Evolutionary conservation across 768 basidiomycete species (phyloP).

Genomic region (Lepiota subincarnata): DNA sequence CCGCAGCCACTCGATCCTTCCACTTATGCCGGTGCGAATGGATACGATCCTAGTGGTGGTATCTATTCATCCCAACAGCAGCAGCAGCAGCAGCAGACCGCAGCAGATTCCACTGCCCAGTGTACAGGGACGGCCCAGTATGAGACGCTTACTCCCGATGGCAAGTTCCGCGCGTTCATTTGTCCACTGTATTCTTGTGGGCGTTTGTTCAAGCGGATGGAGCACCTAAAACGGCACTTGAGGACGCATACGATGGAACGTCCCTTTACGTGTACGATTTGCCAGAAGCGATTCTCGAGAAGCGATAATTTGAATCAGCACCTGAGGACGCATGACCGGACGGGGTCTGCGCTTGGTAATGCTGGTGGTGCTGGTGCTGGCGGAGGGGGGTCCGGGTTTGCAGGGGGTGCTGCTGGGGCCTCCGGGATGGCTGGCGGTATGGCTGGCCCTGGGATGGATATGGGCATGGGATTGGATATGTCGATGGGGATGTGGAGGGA

Average conservation of each 20-base stretch:
- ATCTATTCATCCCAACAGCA: background rate
- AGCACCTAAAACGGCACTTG: constrained; percentile 85
- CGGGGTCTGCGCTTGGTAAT: constrained; percentile 23
- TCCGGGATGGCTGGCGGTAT: constrained; percentile 9
- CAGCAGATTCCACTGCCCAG: constrained; percentile 7
- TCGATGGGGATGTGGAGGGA: constrained; percentile 17
- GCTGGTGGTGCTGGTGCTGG: constrained; percentile 20
- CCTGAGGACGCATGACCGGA: constrained; percentile 68
- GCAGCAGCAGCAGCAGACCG: background rate
- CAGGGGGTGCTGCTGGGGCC: constrained; percentile 23
- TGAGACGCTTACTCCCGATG: constrained; percentile 26
- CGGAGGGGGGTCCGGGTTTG: constrained; percentile 17
- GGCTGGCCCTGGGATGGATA: constrained; percentile 12
- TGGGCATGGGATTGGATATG: constrained; percentile 13
- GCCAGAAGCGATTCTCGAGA: constrained; percentile 80
- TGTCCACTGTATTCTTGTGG: constrained; percentile 86
- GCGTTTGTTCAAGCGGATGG: constrained; percentile 85
- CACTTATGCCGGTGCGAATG: background rate
- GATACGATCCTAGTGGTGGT: background rate
- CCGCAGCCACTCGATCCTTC: constrained; percentile 11
- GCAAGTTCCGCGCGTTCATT: constrained; percentile 62
- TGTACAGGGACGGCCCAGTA: constrained; percentile 23
- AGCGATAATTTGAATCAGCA: constrained; percentile 90
- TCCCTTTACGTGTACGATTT: constrained; percentile 71
- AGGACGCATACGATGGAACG: constrained; percentile 88